Evolutionary conservation across 768 basidiomycete species (phyloP).

Genomic region (Tulasnella sp.): DNA sequence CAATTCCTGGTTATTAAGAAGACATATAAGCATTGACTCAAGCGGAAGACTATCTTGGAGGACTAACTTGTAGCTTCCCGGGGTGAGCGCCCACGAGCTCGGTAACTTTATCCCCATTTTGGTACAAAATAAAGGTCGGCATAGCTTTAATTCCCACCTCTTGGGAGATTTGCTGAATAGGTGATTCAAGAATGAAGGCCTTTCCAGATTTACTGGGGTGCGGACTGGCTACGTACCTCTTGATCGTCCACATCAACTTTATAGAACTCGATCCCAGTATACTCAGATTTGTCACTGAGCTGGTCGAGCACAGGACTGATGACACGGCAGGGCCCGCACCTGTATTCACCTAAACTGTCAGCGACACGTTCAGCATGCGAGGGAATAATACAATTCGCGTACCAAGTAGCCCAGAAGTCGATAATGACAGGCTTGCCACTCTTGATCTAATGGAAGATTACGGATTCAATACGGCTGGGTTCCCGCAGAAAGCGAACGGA

Average conservation of each 20-base stretch:
- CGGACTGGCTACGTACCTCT: background rate
- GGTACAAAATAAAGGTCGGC: background rate
- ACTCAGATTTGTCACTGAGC: background rate
- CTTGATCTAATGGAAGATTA: background rate
- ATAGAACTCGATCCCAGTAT: background rate
- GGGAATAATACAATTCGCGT: background rate
- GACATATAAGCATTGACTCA: background rate
- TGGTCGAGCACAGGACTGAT: conserved; percentile 17
- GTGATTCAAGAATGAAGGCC: background rate
- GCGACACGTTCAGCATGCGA: background rate
- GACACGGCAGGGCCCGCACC: conserved; percentile 21
- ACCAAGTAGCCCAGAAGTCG: background rate
- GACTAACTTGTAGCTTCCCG: background rate
- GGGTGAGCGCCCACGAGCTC: background rate
- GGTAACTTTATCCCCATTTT: background rate
- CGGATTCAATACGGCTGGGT: too few species aligned
- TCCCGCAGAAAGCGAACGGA: background rate
- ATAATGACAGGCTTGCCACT: background rate
- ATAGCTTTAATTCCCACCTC: background rate
- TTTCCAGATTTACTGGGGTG: too few species aligned
- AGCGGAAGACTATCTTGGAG: background rate
- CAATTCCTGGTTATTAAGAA: too few species aligned
- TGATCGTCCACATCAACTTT: background rate
- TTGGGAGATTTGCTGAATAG: background rate
- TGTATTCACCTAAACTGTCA: too few species aligned